Conservation (phyloP, 371 early-diverging fungal species). For the Mucor sp. region DNA sequence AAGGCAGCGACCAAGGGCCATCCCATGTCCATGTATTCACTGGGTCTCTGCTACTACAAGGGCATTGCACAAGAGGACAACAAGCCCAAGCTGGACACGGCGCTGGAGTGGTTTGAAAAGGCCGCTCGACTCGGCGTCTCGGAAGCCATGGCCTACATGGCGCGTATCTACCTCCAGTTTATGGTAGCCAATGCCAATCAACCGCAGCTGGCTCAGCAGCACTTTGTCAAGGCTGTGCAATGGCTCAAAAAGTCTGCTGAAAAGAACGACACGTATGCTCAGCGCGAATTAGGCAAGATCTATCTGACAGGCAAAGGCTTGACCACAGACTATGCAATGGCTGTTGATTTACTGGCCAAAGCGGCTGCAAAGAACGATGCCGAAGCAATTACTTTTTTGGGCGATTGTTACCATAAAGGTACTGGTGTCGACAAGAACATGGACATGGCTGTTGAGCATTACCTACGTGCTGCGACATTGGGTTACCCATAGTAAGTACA, state of each 20-base stretch:
- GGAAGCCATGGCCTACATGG: constrained; percentile 47
- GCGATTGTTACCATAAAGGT: constrained; percentile 58
- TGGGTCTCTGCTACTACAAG: constrained; percentile 53
- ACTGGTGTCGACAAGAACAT: constrained; percentile 53
- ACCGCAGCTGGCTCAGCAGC: constrained; percentile 21
- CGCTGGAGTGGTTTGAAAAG: constrained; percentile 48
- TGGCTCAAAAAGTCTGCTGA: constrained; percentile 53
- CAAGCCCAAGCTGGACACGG: constrained; percentile 33
- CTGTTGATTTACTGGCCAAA: constrained; percentile 77
- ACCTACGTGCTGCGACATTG: constrained; percentile 35
- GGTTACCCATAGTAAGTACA: constrained; percentile 44
- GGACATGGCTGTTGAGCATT: constrained; percentile 56
- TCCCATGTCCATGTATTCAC: constrained; percentile 39
- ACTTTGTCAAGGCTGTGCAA: constrained; percentile 37
- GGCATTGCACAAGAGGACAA: constrained; percentile 33
- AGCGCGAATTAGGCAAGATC: constrained; percentile 85
- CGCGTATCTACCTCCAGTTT: constrained; percentile 38
- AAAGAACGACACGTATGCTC: constrained; percentile 56
- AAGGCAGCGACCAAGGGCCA: constrained; percentile 57
- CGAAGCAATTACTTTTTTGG: constrained; percentile 76
- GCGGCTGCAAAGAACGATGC: constrained; percentile 80
- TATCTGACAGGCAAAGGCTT: constrained; percentile 74
- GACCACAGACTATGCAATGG: constrained; percentile 60
- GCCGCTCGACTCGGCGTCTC: constrained; percentile 47
- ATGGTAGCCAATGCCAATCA: constrained; percentile 1